Evolutionary conservation across 495 filamentous ascomycete genomes (phyloP).

Genomic region (Xylaria nigripes): DNA sequence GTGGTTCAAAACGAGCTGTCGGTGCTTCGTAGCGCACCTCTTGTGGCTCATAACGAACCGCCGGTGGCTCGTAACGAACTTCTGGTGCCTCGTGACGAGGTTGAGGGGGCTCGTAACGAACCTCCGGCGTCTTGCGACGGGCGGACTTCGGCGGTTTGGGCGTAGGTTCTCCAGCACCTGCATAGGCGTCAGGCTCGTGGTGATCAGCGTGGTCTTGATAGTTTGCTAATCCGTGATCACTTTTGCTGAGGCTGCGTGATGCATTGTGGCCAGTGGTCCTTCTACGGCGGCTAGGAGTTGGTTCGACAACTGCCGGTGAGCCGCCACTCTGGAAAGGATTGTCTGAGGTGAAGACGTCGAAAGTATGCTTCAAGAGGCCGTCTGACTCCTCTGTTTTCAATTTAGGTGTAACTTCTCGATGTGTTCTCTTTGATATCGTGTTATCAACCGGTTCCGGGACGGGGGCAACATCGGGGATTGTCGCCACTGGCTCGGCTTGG

Average conservation of each 20-base stretch:
- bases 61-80: constrained; percentile 7
- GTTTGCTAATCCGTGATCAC: constrained; percentile 30
- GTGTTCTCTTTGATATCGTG: constrained; percentile 17
- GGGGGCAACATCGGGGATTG: constrained; percentile 45
- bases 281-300: constrained; percentile 35
- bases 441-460: constrained; percentile 34
- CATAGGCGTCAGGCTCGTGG: constrained; percentile 26
- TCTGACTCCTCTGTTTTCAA: constrained; percentile 40
- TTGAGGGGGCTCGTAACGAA: constrained; percentile 12
- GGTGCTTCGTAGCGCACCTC: constrained; percentile 5
- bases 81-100: background rate
- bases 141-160: constrained; percentile 2
- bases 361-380: constrained; percentile 36
- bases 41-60: constrained; percentile 6
- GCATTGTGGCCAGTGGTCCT: constrained; percentile 28
- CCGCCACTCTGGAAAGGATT: constrained; percentile 92
- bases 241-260: constrained; percentile 24
- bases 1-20: background rate
- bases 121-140: constrained; percentile 5
- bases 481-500: too few relatives aligned
- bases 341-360: constrained; percentile 66
- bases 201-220: constrained; percentile 18
- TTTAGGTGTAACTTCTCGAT: constrained; percentile 32
- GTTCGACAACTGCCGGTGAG: constrained; percentile 28
- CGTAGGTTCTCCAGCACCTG: constrained; percentile 42